These are phyloP conservation scores for Streptanthus diversifolius DNA, from an alignment of 345 rosid species.

Conservation along the genomic window DNA sequence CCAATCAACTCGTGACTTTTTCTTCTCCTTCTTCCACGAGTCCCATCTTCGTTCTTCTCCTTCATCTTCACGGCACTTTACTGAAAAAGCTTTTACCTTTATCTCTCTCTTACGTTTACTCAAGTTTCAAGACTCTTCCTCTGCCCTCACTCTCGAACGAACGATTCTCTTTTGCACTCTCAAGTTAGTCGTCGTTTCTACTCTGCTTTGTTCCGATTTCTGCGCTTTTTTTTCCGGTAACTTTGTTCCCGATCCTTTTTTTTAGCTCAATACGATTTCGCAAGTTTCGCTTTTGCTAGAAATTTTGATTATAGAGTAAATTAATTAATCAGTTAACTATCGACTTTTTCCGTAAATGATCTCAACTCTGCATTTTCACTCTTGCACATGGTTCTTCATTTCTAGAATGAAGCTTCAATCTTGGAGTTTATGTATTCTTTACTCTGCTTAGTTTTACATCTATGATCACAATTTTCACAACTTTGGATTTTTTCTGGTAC, in stretches of 20 bases:
- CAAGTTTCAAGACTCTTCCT: slow-evolving; percentile 7
- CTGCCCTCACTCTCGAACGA: neutral
- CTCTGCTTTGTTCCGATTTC: neutral
- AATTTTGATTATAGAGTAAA: neutral
- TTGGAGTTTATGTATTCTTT: neutral
- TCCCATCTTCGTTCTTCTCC: slow-evolving; percentile 10
- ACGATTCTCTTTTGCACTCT: neutral
- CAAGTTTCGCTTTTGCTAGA: neutral
- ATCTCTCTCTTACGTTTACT: slow-evolving; percentile 27
- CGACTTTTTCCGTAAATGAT: neutral
- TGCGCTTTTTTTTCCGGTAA: neutral
- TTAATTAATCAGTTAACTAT: neutral
- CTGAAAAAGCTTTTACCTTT: slow-evolving; percentile 15
- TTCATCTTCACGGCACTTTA: slow-evolving; percentile 29
- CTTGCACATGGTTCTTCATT: neutral
- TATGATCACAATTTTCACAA: neutral
- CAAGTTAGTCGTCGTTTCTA: slow-evolving; percentile 4
- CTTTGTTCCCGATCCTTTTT: neutral
- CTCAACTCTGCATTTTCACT: neutral
- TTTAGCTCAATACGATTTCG: neutral
- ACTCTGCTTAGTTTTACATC: neutral
- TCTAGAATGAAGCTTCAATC: neutral
- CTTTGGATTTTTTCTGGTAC: neutral
- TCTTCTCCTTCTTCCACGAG: neutral
- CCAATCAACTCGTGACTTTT: slow-evolving; percentile 9